Percentiles rank a stretch among this genome's conserved stretches.
phyloP scores from a whole-genome alignment of 768 basidiomycete genomes.

The Paxillus ammoniavirescens region DNA sequence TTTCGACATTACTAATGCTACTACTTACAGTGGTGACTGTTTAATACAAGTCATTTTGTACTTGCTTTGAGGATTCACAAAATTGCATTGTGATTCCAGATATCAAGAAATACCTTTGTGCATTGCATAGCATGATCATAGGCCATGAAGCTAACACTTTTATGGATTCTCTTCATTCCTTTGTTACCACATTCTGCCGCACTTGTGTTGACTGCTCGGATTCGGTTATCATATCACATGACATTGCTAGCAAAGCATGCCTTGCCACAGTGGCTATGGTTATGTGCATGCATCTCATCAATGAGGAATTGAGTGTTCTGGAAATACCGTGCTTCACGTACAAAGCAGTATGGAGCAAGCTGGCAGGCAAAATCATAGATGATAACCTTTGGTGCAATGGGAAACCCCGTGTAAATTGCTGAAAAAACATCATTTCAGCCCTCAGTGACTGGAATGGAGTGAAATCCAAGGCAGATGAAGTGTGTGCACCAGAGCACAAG shows the following conservation, averaged over 20 bases:
- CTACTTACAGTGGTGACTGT: too few relatives aligned
- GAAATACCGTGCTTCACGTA: not conserved
- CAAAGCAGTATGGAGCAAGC: too few relatives aligned
- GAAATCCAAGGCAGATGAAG: too few relatives aligned
- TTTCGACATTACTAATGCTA: too few relatives aligned
- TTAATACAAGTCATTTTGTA: too few relatives aligned
- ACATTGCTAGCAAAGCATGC: not conserved
- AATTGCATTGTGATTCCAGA: too few relatives aligned
- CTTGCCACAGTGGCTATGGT: not conserved
- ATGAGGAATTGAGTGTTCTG: not conserved
- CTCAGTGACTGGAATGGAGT: too few relatives aligned
- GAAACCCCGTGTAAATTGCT: too few relatives aligned
- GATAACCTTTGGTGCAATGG: too few relatives aligned
- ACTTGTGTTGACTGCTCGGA: not conserved
- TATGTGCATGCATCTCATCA: not conserved
- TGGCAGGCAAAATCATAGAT: too few relatives aligned
- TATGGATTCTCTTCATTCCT: not conserved
- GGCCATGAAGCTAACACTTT: not conserved
- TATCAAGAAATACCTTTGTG: not conserved
- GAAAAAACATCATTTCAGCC: too few relatives aligned
- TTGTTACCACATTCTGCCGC: not conserved
- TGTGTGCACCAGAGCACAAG: too few relatives aligned
- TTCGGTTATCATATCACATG: not conserved
- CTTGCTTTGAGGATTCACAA: not conserved
- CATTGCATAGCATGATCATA: not conserved